Conservation (phyloP, 306 rosid species). For the Fagus crenata region DNA sequence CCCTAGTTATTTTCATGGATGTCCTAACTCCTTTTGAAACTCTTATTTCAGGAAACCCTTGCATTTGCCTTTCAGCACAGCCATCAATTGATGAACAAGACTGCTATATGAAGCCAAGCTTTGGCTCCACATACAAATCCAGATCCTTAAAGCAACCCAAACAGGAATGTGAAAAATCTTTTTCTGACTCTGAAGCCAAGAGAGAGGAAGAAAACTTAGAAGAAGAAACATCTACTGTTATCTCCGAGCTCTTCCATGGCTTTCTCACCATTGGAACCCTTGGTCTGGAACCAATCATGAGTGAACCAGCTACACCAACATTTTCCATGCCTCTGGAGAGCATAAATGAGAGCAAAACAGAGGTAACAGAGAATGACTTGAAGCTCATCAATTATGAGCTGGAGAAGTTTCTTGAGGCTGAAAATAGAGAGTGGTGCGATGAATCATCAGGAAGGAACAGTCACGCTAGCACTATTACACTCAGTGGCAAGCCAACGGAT, state of each 20-base stretch:
- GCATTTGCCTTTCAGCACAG: slow-evolving; percentile 57
- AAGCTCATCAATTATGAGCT: slow-evolving; percentile 67
- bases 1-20: slow-evolving; percentile 26
- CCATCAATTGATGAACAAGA: slow-evolving; percentile 54
- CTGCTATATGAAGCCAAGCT: slow-evolving; percentile 46
- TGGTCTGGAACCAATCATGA: slow-evolving; percentile 53
- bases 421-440: slow-evolving; percentile 48
- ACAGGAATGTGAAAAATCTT: slow-evolving; percentile 42
- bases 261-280: slow-evolving; percentile 94
- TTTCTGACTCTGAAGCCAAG: slow-evolving; percentile 38
- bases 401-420: slow-evolving; percentile 77
- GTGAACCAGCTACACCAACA: slow-evolving; percentile 80
- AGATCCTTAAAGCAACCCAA: slow-evolving; percentile 34
- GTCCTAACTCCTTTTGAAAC: slow-evolving; percentile 33
- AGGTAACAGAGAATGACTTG: slow-evolving; percentile 67
- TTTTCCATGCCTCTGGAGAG: slow-evolving; percentile 62
- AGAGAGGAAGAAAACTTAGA: slow-evolving; percentile 32
- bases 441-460: slow-evolving; percentile 76
- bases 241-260: slow-evolving; percentile 74
- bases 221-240: slow-evolving; percentile 44
- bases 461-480: slow-evolving; percentile 63
- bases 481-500: slow-evolving; percentile 54
- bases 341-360: slow-evolving; percentile 39
- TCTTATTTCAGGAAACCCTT: slow-evolving; percentile 65
- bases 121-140: slow-evolving; percentile 39